Evolutionary conservation across 208 protist species (phyloP).

Genomic region (Trypanosoma scelopori): DNA sequence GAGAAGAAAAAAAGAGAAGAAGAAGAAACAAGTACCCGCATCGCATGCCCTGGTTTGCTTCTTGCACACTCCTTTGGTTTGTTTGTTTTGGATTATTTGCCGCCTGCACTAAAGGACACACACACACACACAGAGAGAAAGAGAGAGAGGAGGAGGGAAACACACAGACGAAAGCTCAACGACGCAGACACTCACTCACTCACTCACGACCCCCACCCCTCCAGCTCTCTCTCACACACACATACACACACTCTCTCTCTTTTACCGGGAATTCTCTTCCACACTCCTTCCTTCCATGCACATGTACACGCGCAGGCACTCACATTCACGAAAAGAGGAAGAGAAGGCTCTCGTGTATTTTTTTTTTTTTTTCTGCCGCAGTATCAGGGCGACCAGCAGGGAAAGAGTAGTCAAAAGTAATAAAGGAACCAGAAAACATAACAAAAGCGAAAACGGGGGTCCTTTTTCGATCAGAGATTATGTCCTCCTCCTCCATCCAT

Average conservation of each 20-base stretch:
- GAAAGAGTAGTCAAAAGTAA: slow-evolving; percentile 1
- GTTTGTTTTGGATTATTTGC: neutral
- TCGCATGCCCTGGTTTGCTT: neutral
- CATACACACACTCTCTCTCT: neutral
- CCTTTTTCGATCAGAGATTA: too few relatives aligned
- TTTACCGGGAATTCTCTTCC: neutral
- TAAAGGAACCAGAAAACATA: neutral
- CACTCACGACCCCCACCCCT: neutral
- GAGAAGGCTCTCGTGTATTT: too few relatives aligned
- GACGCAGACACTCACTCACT: too few relatives aligned
- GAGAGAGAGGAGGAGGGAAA: neutral
- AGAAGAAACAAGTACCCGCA: neutral
- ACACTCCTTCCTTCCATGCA: neutral
- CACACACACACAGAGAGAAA: too few relatives aligned
- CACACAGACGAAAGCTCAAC: too few relatives aligned
- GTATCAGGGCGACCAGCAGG: neutral
- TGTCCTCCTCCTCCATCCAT: neutral
- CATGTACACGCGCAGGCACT: slow-evolving; percentile 1
- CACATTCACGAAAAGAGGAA: neutral
- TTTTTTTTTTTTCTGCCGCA: neutral
- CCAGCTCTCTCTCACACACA: neutral
- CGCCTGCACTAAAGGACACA: neutral
- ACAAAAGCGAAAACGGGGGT: neutral
- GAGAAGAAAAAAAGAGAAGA: neutral
- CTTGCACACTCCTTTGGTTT: neutral